Conservation (phyloP, 2,329 filamentous ascomycete species). For the Exophiala bonariae region DNA sequence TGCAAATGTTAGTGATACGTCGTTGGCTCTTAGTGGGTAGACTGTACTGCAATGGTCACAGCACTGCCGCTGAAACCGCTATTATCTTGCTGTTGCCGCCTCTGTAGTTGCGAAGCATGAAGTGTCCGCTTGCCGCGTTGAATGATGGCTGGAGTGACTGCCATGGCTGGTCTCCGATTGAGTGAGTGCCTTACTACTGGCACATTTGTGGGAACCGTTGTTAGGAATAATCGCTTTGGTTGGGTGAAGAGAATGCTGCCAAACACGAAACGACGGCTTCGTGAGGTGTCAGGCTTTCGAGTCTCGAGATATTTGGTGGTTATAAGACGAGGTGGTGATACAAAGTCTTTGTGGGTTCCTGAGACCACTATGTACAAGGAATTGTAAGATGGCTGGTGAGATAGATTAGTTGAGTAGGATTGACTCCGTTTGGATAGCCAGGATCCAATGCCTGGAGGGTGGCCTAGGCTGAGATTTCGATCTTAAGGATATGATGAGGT, state of each 20-base stretch:
- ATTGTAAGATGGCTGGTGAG: not conserved
- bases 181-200: slow-evolving; percentile 2
- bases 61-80: slow-evolving; percentile 13
- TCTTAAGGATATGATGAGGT: not conserved
- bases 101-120: not conserved
- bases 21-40: too few species aligned
- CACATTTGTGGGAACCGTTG: slow-evolving; percentile 11
- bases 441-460: too few species aligned
- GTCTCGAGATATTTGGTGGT: not conserved
- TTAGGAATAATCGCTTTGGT: not conserved
- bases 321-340: not conserved
- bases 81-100: slow-evolving; percentile 10
- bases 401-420: not conserved
- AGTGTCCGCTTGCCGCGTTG: not conserved
- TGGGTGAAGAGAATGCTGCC: not conserved
- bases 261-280: too few species aligned
- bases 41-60: slow-evolving; percentile 17
- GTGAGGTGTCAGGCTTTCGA: too few species aligned
- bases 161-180: slow-evolving; percentile 7
- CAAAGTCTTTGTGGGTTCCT: too few species aligned
- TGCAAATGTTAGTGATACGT: slow-evolving; percentile 9
- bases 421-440: too few species aligned
- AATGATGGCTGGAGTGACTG: slow-evolving; percentile 4
- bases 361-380: not conserved
- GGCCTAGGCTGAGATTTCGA: not conserved